These are phyloP conservation scores for Arthrinium phaeospermum DNA, from an alignment of 2,329 filamentous ascomycete species.

Conservation along the genomic window DNA sequence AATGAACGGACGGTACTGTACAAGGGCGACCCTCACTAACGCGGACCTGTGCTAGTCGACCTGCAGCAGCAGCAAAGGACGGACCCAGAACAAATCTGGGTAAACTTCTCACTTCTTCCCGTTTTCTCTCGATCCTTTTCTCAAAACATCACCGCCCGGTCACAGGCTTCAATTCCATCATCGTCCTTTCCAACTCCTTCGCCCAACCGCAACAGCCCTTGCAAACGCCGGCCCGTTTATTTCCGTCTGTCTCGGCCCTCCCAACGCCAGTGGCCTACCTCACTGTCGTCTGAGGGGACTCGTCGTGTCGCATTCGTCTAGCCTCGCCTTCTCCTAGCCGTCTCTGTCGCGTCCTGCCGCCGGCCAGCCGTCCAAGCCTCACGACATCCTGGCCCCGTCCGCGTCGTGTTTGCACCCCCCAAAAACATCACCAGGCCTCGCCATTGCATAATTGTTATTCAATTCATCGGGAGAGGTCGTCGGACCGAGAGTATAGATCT, in stretches of 20 bases:
- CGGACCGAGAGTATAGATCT: background rate
- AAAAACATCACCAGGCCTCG: background rate
- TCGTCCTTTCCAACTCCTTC: background rate
- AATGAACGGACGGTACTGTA: background rate
- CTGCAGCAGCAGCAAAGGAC: slow-evolving; percentile 1
- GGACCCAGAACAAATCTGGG: slow-evolving; percentile 16
- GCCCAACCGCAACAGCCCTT: background rate
- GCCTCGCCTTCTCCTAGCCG: background rate
- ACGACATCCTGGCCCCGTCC: background rate
- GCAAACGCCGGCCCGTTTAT: slow-evolving; percentile 9
- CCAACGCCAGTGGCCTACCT: background rate
- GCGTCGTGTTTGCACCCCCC: background rate
- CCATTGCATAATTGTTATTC: background rate
- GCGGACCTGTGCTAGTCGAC: background rate
- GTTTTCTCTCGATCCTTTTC: slow-evolving; percentile 18
- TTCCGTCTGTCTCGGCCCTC: background rate
- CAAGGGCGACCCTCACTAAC: background rate
- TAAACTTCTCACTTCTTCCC: slow-evolving; percentile 18
- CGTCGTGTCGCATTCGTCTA: background rate
- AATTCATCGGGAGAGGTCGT: background rate
- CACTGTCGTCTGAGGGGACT: slow-evolving; percentile 16
- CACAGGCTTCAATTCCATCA: slow-evolving; percentile 18
- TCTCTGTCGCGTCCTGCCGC: slow-evolving; percentile 3
- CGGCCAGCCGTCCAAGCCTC: background rate
- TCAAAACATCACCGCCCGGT: slow-evolving; percentile 13